Conservation (phyloP, 2,329 filamentous ascomycete species). For the Coniosporium uncinatum region DNA sequence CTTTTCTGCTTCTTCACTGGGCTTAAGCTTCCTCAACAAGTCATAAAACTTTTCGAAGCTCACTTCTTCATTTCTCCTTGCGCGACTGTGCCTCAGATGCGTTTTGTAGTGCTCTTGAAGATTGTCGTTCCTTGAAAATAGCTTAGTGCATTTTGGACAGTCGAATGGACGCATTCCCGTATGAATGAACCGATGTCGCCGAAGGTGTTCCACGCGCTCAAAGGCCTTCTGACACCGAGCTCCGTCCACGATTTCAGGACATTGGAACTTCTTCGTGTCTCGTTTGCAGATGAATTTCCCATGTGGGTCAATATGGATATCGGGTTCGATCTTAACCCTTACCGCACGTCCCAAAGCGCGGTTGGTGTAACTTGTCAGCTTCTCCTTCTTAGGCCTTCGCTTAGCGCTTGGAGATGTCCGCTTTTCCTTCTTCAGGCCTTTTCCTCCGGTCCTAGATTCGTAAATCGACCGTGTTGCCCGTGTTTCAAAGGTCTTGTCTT, state of each 20-base stretch:
- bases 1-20: background rate
- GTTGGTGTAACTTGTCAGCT: background rate
- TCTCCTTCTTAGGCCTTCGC: background rate
- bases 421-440: background rate
- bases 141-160: background rate
- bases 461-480: background rate
- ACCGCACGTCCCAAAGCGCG: background rate
- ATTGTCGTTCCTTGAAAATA: background rate
- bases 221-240: background rate
- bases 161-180: background rate
- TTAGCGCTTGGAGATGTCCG: background rate
- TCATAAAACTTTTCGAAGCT: background rate
- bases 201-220: background rate
- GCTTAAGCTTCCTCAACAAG: background rate
- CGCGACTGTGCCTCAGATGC: background rate
- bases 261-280: background rate
- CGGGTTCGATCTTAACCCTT: background rate
- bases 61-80: background rate
- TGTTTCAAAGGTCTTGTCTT: background rate
- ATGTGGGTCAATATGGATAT: background rate
- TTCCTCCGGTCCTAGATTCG: background rate
- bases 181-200: background rate
- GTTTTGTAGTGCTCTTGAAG: background rate
- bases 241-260: background rate
- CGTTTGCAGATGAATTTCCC: background rate